Base-by-base conservation (phyloP, 306 rosid genomes). In the Macrotyloma uniflorum region DNA sequence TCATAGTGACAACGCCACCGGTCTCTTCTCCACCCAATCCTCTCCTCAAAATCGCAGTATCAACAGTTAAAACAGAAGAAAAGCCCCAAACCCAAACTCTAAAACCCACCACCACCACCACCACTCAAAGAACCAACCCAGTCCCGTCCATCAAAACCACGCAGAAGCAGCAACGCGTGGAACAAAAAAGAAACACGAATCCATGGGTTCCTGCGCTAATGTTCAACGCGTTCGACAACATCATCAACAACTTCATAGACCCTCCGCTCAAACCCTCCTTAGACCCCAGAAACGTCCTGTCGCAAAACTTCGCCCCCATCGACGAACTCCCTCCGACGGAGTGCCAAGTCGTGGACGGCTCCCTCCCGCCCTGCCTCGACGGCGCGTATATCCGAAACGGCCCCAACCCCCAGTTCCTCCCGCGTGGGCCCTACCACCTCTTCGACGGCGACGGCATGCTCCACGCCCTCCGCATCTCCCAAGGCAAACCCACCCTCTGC, bases 371-470 rank as follows among this genome's bases (percentile, higher is more conserved):
- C 0, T 89, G 84, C 49, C 93, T 91, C 1, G 81, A 89, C 43
- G 98, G 98, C 1, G 97, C 92, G 0, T 95, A 95, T 79, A 92
- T 94, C 24, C 83, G 97, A 63, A 94, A 92, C 59, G 98, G 98
- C 15, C 98, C 98, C 0, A 94, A 94, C 83, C 97, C 98, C 0
- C 98, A 94, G 47, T 89, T 81, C 85, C 92, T 92, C 9, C 98
- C 98, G 0, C 91, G 91, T 5, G 97, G 98, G 15, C 98, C 97
- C 2, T 92, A 94, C 91, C 98, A 94, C 51, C 92, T 94, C 65
- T 92, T 94, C 79, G 97, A 92, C 50, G 97, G 97, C 3, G 98
- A 94, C 59, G 98, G 97, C 2, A 91, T 94, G 98, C 90, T 94
- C 59, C 97, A 94, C 87, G 84, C 88, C 62, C 35, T 94, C 1